A percentile compares a stretch with the other conserved stretches of the same genome.
Evolutionary conservation across 257 asterid species (phyloP).

Genomic region (Salvia splendens): DNA sequence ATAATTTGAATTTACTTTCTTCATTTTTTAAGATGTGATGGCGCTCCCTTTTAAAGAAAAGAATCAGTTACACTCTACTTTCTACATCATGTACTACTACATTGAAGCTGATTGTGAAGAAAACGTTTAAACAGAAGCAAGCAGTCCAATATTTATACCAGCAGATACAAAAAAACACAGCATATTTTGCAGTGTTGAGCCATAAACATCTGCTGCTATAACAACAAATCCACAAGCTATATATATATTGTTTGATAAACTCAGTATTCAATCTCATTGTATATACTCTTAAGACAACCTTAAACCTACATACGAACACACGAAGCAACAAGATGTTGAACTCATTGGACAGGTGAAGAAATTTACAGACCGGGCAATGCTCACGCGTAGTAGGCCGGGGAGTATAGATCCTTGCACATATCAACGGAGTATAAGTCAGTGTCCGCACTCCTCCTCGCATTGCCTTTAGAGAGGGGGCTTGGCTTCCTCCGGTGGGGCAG

Average conservation of each 20-base stretch:
- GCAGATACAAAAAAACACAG: constrained; percentile 11
- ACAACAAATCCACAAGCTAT: constrained; percentile 12
- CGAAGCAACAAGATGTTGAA: constrained; percentile 53
- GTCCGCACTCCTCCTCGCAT: constrained; percentile 68
- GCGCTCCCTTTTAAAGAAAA: constrained; percentile 11
- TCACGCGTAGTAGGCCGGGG: constrained; percentile 34
- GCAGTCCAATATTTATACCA: not conserved
- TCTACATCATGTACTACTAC: no score
- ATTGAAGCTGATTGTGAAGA: no score
- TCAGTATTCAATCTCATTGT: constrained; percentile 18
- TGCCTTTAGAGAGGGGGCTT: constrained; percentile 63
- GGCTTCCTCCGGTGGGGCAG: constrained; percentile 47
- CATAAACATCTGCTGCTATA: not conserved
- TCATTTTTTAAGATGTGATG: constrained; percentile 13
- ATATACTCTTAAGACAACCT: constrained; percentile 28
- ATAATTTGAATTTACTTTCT: no score
- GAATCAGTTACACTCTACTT: no score
- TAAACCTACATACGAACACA: not conserved
- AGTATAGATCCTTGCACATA: constrained; percentile 58
- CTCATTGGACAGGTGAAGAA: constrained; percentile 7
- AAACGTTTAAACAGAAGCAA: no score
- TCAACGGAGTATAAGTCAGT: constrained; percentile 48
- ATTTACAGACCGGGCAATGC: not conserved
- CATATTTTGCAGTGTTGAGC: constrained; percentile 9
- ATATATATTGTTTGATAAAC: not conserved